Conservation (phyloP, 2,329 filamentous ascomycete genomes). For the Talaromyces islandicus region DNA sequence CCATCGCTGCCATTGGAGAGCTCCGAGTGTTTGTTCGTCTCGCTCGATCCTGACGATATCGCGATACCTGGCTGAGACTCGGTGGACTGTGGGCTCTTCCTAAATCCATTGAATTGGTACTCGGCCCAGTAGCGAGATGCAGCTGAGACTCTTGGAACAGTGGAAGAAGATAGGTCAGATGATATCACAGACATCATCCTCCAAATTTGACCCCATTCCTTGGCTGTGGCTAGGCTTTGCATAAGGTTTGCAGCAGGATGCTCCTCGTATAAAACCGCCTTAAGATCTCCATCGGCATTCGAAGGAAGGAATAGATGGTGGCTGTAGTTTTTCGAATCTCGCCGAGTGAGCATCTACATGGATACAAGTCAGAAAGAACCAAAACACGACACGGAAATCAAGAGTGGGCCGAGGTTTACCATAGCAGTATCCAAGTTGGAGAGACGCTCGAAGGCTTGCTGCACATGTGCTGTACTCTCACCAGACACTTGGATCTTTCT, state of each 20-base stretch:
- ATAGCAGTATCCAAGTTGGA: constrained; percentile 21
- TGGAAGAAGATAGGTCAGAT: neutral
- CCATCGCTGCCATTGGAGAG: neutral
- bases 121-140: neutral
- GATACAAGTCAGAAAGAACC: neutral
- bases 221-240: neutral
- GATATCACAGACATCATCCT: neutral
- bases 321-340: neutral
- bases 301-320: constrained; percentile 2
- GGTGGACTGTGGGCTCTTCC: neutral
- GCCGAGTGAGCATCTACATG: neutral
- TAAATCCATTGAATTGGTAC: constrained; percentile 1
- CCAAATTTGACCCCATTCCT: neutral
- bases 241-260: neutral
- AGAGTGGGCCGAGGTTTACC: constrained; percentile 14
- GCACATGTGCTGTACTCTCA: constrained; percentile 15
- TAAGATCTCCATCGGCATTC: neutral
- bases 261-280: neutral
- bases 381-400: neutral
- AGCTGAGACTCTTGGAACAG: neutral
- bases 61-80: neutral
- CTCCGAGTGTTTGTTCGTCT: neutral
- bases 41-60: neutral
- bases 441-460: constrained; percentile 23
- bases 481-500: constrained; percentile 23